Evolutionary conservation across 1,139 yeast species (phyloP), one percentile per base, ranked within the genome.

Genomic region (Blastobotrys buckinghamii): DNA sequence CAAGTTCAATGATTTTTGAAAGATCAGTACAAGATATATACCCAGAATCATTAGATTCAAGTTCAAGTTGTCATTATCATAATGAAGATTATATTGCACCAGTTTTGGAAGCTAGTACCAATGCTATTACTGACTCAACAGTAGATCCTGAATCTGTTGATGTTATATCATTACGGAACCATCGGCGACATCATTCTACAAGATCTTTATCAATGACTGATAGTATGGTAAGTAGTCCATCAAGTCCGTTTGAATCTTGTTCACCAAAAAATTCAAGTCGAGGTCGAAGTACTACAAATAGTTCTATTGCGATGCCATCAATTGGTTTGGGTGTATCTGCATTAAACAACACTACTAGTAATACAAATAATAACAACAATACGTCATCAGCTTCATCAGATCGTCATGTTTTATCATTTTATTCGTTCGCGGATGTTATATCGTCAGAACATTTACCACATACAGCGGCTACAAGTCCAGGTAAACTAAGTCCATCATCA

Each of bases 381-480:
- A 22, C 27, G 13, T 8, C 43, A 7, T 15, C 38, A 7, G n/a
- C 45, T 2, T 16, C 26, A 17, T 12, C 41, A 17, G 42, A 51
- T n/a, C 52, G 73, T 51, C 81, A 82, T n/a, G 71, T 81, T 1
- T 70, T 84, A 38, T 78, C 81, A 43, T 85, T 85, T 64, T 84
- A 80, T 61, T 82, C 90, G 4, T 86, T 83, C 63, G 95, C 92
- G 4, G 95, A 86, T 58, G 76, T 86, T 75, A 75, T 85, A 53
- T 51, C 44, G 33, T 35, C 53, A 2, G 53, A 50, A 26, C 29
- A 47, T 29, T 22, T 44, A n/a, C 42, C 45, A 20, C 42, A 36
- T 13, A 39, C 39, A 13, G 29, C 43, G 2, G 19, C 48, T 15
- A 41, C 45, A 19, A 36, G 42, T 16, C 45, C 47, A 24, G 45